Evolutionary conservation across 148 eudicot genomes (phyloP).

Genomic region (Simmondsia chinensis): DNA sequence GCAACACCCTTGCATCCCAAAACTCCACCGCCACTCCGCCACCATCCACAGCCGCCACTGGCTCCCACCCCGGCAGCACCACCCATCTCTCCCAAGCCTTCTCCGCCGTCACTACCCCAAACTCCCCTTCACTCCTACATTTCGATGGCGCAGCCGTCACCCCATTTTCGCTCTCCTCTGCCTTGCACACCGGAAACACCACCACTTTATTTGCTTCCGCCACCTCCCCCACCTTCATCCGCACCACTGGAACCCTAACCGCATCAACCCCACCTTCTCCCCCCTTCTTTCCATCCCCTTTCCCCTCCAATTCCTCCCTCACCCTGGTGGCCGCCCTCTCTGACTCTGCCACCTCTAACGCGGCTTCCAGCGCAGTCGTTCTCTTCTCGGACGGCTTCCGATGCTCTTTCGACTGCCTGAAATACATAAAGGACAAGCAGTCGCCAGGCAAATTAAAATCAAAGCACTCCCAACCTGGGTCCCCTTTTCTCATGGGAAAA

Average conservation of each 20-base stretch:
- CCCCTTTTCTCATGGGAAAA: slow-evolving; percentile 45
- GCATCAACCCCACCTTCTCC: slow-evolving; percentile 11
- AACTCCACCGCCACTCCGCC: slow-evolving; percentile 74
- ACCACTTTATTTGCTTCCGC: slow-evolving; percentile 58
- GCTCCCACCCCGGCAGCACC: slow-evolving; percentile 80
- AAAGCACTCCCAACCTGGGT: slow-evolving; percentile 51
- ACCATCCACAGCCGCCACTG: slow-evolving; percentile 36
- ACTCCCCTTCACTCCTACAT: slow-evolving; percentile 41
- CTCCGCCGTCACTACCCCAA: slow-evolving; percentile 54
- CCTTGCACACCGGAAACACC: slow-evolving; percentile 61
- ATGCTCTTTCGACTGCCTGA: slow-evolving; percentile 51
- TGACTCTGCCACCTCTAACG: slow-evolving; percentile 39
- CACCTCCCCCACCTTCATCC: slow-evolving; percentile 68
- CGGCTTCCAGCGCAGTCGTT: slow-evolving; percentile 28
- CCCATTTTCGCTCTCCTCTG: slow-evolving; percentile 36
- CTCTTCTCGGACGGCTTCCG: slow-evolving; percentile 22
- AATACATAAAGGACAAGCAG: slow-evolving; percentile 61
- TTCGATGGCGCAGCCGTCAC: slow-evolving; percentile 54
- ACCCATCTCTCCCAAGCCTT: slow-evolving; percentile 81
- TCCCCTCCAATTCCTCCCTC: slow-evolving; percentile 37
- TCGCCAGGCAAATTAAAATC: slow-evolving; percentile 51
- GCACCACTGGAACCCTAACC: slow-evolving; percentile 72
- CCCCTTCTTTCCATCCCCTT: slow-evolving; percentile 5
- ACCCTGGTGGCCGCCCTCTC: slow-evolving; percentile 38
- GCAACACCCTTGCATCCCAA: slow-evolving; percentile 46